phyloP scores from a whole-genome alignment of 1,284 basidiomycete species.

The Laetiporus sulphureus region DNA sequence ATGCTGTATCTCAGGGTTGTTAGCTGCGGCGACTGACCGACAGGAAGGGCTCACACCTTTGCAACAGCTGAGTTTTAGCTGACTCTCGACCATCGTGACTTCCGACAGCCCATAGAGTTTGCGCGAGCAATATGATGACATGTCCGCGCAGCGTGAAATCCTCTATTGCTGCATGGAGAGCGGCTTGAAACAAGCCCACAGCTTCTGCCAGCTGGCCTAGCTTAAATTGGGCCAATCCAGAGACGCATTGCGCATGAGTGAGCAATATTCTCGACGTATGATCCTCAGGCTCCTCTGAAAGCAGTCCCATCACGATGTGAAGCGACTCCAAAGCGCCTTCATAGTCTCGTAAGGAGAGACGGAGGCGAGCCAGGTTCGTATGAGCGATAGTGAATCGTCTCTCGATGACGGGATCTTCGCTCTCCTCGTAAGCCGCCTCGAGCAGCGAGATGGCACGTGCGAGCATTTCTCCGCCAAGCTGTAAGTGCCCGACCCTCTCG shows the following conservation, averaged over 20 bases:
- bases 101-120: constrained; percentile 78
- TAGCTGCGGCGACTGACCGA: background rate
- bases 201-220: constrained; percentile 58
- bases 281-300: constrained; percentile 37
- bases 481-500: constrained; percentile 74
- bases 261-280: constrained; percentile 37
- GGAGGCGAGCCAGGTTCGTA: constrained; percentile 75
- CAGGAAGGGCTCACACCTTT: constrained; percentile 53
- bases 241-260: constrained; percentile 64
- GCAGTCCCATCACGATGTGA: constrained; percentile 68
- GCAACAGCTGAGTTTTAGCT: constrained; percentile 77
- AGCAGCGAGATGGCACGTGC: constrained; percentile 67
- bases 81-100: constrained; percentile 69
- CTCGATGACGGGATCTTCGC: constrained; percentile 76
- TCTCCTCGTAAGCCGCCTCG: constrained; percentile 84
- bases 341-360: constrained; percentile 55
- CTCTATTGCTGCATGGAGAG: constrained; percentile 49
- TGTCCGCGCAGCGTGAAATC: constrained; percentile 52
- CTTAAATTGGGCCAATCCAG: constrained; percentile 68
- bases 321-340: constrained; percentile 63
- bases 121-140: constrained; percentile 70
- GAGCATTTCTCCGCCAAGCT: constrained; percentile 54
- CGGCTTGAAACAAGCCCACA: constrained; percentile 59
- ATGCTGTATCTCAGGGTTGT: constrained; percentile 37
- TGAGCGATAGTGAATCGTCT: constrained; percentile 79